Base-by-base conservation (phyloP, 1,284 basidiomycete species). In the Leccinum subrobustum region DNA sequence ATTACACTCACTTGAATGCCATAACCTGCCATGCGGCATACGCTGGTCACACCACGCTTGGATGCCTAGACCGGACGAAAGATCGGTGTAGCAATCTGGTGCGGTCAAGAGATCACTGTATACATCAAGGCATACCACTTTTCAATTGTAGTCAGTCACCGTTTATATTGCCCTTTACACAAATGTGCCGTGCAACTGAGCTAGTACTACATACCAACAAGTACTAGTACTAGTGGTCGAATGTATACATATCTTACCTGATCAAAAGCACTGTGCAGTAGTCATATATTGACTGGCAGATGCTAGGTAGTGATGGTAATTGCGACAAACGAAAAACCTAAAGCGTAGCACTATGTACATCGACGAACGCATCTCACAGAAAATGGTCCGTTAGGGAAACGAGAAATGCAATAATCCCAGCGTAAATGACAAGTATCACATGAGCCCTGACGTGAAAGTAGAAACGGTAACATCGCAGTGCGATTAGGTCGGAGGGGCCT, bases 271-370 rank as follows among this genome's bases (percentile, higher is more conserved):
- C 42, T 54, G 14, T 25, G 23, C 23, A 8, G 18, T 67, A 67
- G 62, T 63, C 59, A 31, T 58, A 63, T 54, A 56, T 44, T 58
- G 55, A 35, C 52, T 51, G 53, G 31, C 33, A 67, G 54, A 61
- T 58, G 59, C 63, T 67, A 62, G 18, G 54, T 59, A 60, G 54
- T 61, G 51, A 47, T 62, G 47, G 37, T 62, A 56, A 61, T 55
- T 56, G 64, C 23, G 51, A 66, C 23, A 57, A 55, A 56, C 33
- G 31, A 53, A 54, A 62, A 55, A 14, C 16, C 51, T 42, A 47
- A 69, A 56, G 56, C 55, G 58, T 54, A 69, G 59, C 53, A 63
- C 66, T 73, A 75, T 75, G 66, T 74, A 71, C 73, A 75, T 60
- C 55, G 56, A 62, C 62, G 57, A 60, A 58, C 64, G 44, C 67